Evolutionary conservation across 768 basidiomycete genomes (phyloP).

Genomic region (Gautieria morchelliformis): DNA sequence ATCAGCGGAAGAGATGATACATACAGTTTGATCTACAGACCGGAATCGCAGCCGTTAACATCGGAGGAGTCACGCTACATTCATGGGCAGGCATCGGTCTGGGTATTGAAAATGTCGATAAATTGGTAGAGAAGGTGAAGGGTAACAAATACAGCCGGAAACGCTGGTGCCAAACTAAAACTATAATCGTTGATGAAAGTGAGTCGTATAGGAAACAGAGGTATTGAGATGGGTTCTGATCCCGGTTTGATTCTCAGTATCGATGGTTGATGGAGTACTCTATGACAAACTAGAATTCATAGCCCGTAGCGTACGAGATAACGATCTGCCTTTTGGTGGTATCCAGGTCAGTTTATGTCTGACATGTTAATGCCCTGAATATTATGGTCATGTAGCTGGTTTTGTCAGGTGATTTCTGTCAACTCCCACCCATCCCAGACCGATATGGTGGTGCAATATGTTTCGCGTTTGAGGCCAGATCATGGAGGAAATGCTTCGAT

Average conservation of each 20-base stretch:
- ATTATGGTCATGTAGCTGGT: conserved; percentile 43
- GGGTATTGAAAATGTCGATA: conserved; percentile 46
- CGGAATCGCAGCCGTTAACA: conserved; percentile 73
- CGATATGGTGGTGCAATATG: conserved; percentile 18
- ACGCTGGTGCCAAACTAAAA: conserved; percentile 54
- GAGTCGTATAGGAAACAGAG: conserved; percentile 16
- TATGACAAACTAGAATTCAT: conserved; percentile 77
- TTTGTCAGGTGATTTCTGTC: conserved; percentile 85
- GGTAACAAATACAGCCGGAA: conserved; percentile 44
- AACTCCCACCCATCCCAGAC: conserved; percentile 73
- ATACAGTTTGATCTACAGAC: conserved; percentile 25
- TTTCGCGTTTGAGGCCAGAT: conserved; percentile 74
- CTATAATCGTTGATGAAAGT: conserved; percentile 85
- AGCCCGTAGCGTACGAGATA: conserved; percentile 46
- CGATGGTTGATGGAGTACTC: conserved; percentile 75
- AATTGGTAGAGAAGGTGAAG: conserved; percentile 43
- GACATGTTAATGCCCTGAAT: conserved; percentile 4
- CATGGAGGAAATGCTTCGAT: conserved; percentile 60
- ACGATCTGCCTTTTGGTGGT: conserved; percentile 63
- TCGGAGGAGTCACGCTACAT: conserved; percentile 74
- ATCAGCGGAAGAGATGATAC: neutral
- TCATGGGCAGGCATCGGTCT: conserved; percentile 77
- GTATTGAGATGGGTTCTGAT: neutral
- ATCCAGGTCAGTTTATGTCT: conserved; percentile 55
- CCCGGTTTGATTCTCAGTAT: conserved; percentile 40